Percentiles rank a stretch among this genome's conserved stretches.
phyloP scores from a whole-genome alignment of 805 yeast species.

The Candida ulmi region DNA sequence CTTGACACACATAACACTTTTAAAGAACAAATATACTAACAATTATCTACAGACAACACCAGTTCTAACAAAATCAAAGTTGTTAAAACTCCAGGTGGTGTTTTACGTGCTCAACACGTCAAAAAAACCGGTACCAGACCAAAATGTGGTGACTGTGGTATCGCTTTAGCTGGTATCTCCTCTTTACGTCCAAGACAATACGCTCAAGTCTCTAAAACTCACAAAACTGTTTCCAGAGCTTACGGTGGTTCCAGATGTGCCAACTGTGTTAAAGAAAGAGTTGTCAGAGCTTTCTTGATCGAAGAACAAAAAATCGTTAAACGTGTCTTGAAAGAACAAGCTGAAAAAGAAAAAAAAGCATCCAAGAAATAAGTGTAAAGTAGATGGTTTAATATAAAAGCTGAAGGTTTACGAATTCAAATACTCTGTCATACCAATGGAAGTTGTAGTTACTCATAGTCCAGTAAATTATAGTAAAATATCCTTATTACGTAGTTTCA shows the following conservation, averaged over 20 bases:
- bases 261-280: slow-evolving; percentile 98
- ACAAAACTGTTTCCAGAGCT: slow-evolving; percentile 98
- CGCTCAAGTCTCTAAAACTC: slow-evolving; percentile 91
- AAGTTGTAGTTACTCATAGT: too few species aligned
- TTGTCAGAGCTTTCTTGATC: slow-evolving; percentile 98
- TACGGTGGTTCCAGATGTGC: slow-evolving; percentile 99
- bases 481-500: too few species aligned
- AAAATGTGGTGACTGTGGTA: slow-evolving; percentile 81
- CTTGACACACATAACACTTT: not conserved
- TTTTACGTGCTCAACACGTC: slow-evolving; percentile 95
- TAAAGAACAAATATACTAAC: slow-evolving; percentile 15
- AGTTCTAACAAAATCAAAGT: slow-evolving; percentile 99
- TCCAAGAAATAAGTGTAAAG: slow-evolving; percentile 19
- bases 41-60: slow-evolving; percentile 85
- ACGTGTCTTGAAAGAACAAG: slow-evolving; percentile 97
- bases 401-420: slow-evolving; percentile 4
- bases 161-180: slow-evolving; percentile 79
- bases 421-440: too few species aligned
- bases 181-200: slow-evolving; percentile 98
- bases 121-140: slow-evolving; percentile 81
- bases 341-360: slow-evolving; percentile 76
- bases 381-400: slow-evolving; percentile 16
- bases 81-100: slow-evolving; percentile 99
- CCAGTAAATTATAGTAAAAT: too few species aligned
- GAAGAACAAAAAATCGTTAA: slow-evolving; percentile 99